A percentile compares a stretch with the other conserved stretches of the same genome.
These are phyloP conservation scores for Alternaria longipes DNA, from an alignment of 2,329 filamentous ascomycete species.

Conservation along the genomic window DNA sequence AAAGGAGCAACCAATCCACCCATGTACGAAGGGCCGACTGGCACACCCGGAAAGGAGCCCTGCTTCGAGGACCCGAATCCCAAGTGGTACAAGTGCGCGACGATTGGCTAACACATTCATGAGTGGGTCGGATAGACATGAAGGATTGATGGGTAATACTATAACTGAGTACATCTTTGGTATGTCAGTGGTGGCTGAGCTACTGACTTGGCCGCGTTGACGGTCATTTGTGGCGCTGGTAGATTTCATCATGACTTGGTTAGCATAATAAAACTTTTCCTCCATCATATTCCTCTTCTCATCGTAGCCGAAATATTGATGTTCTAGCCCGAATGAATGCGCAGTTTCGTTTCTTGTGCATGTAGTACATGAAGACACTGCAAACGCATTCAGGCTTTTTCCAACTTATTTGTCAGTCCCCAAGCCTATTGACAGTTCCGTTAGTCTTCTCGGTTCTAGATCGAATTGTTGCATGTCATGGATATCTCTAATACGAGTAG, in stretches of 20 bases:
- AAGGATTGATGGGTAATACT: no score
- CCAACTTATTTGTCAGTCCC: background rate
- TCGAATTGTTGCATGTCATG: background rate
- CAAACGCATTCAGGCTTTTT: no score
- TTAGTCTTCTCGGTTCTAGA: background rate
- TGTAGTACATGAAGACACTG: no score
- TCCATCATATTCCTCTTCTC: background rate
- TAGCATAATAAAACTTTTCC: background rate
- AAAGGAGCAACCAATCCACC: background rate
- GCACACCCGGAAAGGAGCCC: conserved; percentile 15
- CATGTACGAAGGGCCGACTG: conserved; percentile 12
- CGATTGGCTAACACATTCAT: background rate
- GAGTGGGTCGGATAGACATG: background rate
- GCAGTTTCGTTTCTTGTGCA: no score
- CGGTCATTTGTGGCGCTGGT: background rate
- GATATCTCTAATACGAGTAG: background rate
- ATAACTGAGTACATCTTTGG: no score
- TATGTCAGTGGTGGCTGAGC: background rate
- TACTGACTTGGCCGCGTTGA: no score
- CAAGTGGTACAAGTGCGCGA: conserved; percentile 26
- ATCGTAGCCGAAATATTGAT: background rate
- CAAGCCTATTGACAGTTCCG: background rate
- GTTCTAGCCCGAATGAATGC: no score
- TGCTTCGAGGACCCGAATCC: conserved; percentile 21
- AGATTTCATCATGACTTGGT: background rate